Conservation (phyloP, 176 grass and related monocot species). For the Cymbopogon citratus region DNA sequence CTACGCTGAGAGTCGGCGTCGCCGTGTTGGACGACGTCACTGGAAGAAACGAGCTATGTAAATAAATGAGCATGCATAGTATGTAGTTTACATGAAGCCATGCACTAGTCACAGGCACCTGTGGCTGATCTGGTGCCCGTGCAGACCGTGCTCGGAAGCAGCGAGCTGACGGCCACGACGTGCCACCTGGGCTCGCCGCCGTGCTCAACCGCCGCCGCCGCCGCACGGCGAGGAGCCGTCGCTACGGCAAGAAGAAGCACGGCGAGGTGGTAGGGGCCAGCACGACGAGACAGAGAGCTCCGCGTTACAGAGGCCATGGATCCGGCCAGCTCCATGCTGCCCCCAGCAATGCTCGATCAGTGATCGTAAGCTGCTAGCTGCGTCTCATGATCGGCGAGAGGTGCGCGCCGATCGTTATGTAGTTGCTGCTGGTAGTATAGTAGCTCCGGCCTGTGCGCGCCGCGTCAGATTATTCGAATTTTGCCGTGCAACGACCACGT, state of each 20-base stretch:
- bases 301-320: not conserved
- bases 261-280: not conserved
- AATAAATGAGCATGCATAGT: too few species aligned
- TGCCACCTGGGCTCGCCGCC: slow-evolving; percentile 16
- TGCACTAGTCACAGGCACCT: not conserved
- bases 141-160: slow-evolving; percentile 43
- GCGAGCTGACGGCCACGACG: slow-evolving; percentile 31
- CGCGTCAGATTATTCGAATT: too few species aligned
- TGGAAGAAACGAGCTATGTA: not conserved
- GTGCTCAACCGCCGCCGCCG: not conserved
- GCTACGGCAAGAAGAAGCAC: not conserved
- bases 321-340: too few species aligned
- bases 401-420: too few species aligned
- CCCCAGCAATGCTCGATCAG: too few species aligned
- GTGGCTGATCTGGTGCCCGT: not conserved
- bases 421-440: too few species aligned
- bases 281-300: not conserved
- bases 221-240: not conserved
- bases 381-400: too few species aligned
- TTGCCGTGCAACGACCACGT: too few species aligned
- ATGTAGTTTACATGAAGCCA: too few species aligned
- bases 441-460: too few species aligned
- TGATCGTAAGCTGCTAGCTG: too few species aligned
- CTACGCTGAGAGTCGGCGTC: slow-evolving; percentile 30
- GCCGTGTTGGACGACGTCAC: slow-evolving; percentile 18